These are phyloP conservation scores for Pseudogymnoascus sp. DNA, from an alignment of 2,329 filamentous ascomycete species.

Conservation along the genomic window DNA sequence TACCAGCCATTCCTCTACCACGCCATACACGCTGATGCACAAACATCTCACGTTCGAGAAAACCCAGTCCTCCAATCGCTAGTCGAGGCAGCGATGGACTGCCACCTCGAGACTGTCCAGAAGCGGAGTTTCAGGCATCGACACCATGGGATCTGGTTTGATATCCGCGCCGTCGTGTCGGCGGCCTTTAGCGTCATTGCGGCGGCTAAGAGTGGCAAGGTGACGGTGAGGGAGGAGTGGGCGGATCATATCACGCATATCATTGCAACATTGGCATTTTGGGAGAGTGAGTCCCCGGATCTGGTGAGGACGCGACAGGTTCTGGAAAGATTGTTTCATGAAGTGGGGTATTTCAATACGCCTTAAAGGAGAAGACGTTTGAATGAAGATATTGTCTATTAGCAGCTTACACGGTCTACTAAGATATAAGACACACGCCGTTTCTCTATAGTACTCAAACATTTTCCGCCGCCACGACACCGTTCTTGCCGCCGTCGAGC, in stretches of 20 bases:
- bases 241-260: neutral
- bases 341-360: neutral
- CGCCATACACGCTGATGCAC: slow-evolving; percentile 18
- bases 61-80: slow-evolving; percentile 14
- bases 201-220: slow-evolving; percentile 5
- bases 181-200: slow-evolving; percentile 5
- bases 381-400: neutral
- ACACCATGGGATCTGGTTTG: slow-evolving; percentile 29
- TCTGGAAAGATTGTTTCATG: neutral
- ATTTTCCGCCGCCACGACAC: neutral
- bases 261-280: neutral
- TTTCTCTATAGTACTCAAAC: too few species aligned
- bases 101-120: slow-evolving; percentile 23
- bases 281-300: neutral
- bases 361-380: neutral
- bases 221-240: neutral
- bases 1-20: slow-evolving; percentile 29
- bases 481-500: neutral
- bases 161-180: slow-evolving; percentile 18
- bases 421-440: neutral
- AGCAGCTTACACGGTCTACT: neutral
- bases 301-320: neutral
- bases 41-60: neutral
- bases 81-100: slow-evolving; percentile 24
- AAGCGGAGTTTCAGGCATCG: slow-evolving; percentile 23